These are phyloP conservation scores for Terana coerulea DNA, from an alignment of 768 basidiomycete species.

Conservation along the genomic window DNA sequence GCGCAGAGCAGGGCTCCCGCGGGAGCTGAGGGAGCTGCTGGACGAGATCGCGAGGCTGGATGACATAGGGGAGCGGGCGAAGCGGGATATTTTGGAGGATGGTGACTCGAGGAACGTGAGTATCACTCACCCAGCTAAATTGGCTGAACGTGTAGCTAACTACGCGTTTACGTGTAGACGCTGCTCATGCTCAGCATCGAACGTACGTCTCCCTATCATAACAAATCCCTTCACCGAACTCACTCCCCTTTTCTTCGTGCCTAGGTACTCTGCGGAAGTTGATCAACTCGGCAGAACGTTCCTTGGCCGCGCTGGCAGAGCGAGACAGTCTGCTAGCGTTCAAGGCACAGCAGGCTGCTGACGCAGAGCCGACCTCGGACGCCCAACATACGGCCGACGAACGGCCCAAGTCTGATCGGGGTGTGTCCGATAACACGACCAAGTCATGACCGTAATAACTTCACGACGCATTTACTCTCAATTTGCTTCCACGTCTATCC, in stretches of 20 bases:
- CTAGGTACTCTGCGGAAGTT: constrained; percentile 32
- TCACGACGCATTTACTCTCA: no score
- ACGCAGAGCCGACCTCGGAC: no score
- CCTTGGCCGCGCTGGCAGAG: constrained; percentile 27
- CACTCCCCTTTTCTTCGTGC: no score
- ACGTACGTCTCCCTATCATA: constrained; percentile 31
- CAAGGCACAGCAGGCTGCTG: neutral
- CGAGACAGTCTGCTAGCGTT: constrained; percentile 24
- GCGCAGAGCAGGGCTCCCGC: constrained; percentile 16
- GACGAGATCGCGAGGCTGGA: constrained; percentile 38
- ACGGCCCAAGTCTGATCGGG: no score
- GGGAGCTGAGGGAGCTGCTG: constrained; percentile 32
- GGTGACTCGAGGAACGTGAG: constrained; percentile 39
- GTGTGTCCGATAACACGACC: no score
- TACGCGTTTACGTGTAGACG: constrained; percentile 26
- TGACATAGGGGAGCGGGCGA: constrained; percentile 29
- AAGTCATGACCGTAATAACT: no score
- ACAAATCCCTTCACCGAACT: neutral
- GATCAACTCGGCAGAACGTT: constrained; percentile 30
- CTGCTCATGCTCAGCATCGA: constrained; percentile 44
- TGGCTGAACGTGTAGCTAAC: no score
- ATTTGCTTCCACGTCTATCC: no score
- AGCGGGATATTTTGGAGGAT: constrained; percentile 41
- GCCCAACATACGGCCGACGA: no score
- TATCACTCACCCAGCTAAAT: neutral